Percentiles rank a stretch among this genome's conserved stretches.
These are phyloP conservation scores for Suhomyces sp. DNA, from an alignment of 805 yeast genomes.

Conservation along the genomic window DNA sequence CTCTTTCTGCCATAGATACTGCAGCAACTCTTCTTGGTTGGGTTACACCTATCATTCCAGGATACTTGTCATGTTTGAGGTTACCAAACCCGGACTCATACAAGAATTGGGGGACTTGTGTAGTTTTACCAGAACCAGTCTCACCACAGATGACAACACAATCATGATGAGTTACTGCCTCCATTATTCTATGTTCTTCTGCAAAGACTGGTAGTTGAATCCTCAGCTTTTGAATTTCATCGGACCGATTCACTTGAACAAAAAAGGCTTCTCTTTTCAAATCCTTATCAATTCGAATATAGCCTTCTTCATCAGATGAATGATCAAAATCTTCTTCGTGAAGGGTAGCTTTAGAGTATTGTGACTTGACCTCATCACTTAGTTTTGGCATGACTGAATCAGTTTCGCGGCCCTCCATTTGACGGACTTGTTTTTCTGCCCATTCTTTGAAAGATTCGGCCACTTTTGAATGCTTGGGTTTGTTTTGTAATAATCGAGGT, in stretches of 20 bases:
- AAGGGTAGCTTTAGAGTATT: constrained; percentile 48
- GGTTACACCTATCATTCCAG: constrained; percentile 95
- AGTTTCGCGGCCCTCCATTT: constrained; percentile 56
- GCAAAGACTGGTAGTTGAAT: constrained; percentile 81
- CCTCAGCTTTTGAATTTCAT: constrained; percentile 65
- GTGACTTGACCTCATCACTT: constrained; percentile 44
- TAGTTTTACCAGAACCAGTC: constrained; percentile 98
- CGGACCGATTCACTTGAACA: constrained; percentile 65
- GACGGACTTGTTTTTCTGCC: constrained; percentile 76
- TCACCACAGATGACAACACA: constrained; percentile 93
- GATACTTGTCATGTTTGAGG: constrained; percentile 49
- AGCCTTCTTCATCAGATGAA: constrained; percentile 62
- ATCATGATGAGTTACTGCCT: constrained; percentile 89
- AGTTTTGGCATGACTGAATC: constrained; percentile 47
- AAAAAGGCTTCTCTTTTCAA: constrained; percentile 59
- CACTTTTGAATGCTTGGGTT: constrained; percentile 45
- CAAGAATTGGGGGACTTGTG: constrained; percentile 95
- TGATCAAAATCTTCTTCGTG: constrained; percentile 73
- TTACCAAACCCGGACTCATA: constrained; percentile 91
- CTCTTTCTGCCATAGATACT: constrained; percentile 85
- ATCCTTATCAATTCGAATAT: constrained; percentile 55
- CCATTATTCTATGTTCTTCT: constrained; percentile 93
- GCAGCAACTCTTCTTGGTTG: constrained; percentile 97
- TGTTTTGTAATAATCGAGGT: constrained; percentile 36
- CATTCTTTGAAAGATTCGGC: constrained; percentile 74